Percentiles rank a stretch among this genome's conserved stretches.
These are phyloP conservation scores for Leccinum pachyderme DNA, from an alignment of 1,284 basidiomycete genomes.

Conservation along the genomic window DNA sequence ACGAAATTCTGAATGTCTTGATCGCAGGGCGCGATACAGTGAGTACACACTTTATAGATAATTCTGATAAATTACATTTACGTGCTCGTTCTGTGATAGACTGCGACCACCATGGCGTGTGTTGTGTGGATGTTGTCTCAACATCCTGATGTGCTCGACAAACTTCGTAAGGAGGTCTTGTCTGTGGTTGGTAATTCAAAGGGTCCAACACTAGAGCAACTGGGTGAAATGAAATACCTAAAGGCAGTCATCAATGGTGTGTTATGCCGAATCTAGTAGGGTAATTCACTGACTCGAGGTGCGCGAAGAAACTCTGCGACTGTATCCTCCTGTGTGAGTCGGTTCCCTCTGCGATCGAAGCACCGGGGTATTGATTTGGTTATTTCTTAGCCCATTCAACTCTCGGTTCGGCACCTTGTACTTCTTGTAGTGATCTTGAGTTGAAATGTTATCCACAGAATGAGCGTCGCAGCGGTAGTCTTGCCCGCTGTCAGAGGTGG, in stretches of 20 bases:
- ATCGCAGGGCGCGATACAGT: slow-evolving; percentile 53
- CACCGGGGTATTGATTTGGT: slow-evolving; percentile 3
- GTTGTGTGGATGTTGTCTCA: slow-evolving; percentile 53
- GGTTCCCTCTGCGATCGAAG: neutral
- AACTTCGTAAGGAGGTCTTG: slow-evolving; percentile 56
- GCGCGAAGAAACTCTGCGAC: slow-evolving; percentile 51
- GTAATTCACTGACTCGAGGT: neutral
- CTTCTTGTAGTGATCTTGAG: neutral
- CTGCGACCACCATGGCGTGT: slow-evolving; percentile 51
- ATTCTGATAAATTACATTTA: neutral
- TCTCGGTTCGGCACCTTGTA: slow-evolving; percentile 17
- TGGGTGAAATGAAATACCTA: slow-evolving; percentile 56
- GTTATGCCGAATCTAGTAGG: slow-evolving; percentile 4
- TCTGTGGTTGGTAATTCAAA: slow-evolving; percentile 42
- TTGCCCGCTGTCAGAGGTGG: slow-evolving; percentile 38
- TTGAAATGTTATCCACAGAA: slow-evolving; percentile 31
- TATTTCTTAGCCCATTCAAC: slow-evolving; percentile 34
- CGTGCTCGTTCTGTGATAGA: slow-evolving; percentile 32
- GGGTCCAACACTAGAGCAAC: slow-evolving; percentile 49
- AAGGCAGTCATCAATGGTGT: slow-evolving; percentile 61
- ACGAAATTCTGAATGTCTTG: slow-evolving; percentile 50
- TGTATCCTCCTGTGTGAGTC: slow-evolving; percentile 60
- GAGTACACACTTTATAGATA: slow-evolving; percentile 5
- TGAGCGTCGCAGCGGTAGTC: slow-evolving; percentile 42
- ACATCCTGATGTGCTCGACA: slow-evolving; percentile 44